Evolutionary conservation across 495 filamentous ascomycete species (phyloP), one percentile per base, ranked within the genome.

Genomic region (Penicillium soppii): DNA sequence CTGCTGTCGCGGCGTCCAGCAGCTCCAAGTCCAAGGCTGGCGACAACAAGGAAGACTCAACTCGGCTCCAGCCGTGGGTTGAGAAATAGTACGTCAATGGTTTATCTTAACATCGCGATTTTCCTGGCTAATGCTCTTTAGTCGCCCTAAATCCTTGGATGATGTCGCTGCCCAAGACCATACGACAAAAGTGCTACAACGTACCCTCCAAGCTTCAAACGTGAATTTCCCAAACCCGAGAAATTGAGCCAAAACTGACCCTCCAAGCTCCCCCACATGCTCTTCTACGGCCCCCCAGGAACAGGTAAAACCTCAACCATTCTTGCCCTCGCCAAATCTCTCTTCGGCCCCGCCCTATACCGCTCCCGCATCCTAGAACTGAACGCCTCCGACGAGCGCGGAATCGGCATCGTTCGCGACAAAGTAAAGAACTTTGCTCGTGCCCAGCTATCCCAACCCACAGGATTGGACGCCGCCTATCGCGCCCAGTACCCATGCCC

Each of bases 301-400:
- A 99, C 95, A 1, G 94, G 94, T 56, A 99, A 99, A 71, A 99
- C 94, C n/a, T 96, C 91, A 4, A 97, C 95, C 1, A 91, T 99
- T 64, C 90, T 99, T 57, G 87, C 87, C 13, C 90, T 99, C 25
- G 91, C 92, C 32, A 96, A 96, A 71, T 92, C 96, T 59, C 90
- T 99, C 55, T 99, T 95, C 76, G 94, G 92, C 12, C 94, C 94
- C 35, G 89, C 95, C 52, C 83, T 99, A 58, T 89, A 95, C 64
- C 91, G 90, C 64, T 84, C 91, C 29, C 90, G 94, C 7, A 95
- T 97, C 41, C 87, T 99, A 41, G 94, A 99, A 74, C 83, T 99
- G 63, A 99, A 99, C 74, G 94, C 94, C 55, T 97, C 95, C 32
- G 94, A 99, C 75, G 94, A 99, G 75, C 92, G 94, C 50, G 95